phyloP scores from a whole-genome alignment of 768 basidiomycete species.

The Pulveroboletus sp. region DNA sequence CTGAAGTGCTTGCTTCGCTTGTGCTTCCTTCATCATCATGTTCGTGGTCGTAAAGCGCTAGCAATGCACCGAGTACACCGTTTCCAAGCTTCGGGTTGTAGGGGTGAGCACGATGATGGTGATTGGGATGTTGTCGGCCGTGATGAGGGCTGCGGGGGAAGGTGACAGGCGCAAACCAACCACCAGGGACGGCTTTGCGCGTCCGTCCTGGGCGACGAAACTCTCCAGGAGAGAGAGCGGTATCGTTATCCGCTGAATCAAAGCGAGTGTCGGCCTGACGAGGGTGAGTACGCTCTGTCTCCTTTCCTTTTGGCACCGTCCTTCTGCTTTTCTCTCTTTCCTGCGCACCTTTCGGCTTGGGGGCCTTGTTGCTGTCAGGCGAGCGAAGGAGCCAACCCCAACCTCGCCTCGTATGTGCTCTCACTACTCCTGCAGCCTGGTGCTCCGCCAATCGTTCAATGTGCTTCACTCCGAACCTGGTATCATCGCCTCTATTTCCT shows the following conservation, averaged over 20 bases:
- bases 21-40: conserved; percentile 27
- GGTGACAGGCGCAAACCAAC: conserved; percentile 13
- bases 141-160: conserved; percentile 2
- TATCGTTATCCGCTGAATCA: conserved; percentile 6
- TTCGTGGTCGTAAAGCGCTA: conserved; percentile 51
- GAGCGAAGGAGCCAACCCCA: conserved; percentile 17
- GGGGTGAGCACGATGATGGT: conserved; percentile 1
- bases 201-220: conserved; percentile 3
- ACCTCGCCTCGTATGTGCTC: conserved; percentile 38
- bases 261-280: conserved; percentile 6
- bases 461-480: conserved; percentile 11
- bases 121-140: conserved; percentile 2
- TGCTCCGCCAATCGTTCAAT: conserved; percentile 28
- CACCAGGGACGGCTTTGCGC: conserved; percentile 16
- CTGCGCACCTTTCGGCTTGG: neutral
- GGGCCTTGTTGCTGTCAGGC: neutral
- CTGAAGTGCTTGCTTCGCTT: conserved; percentile 21
- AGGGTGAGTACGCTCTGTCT: neutral
- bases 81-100: conserved; percentile 28
- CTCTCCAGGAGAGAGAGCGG: neutral
- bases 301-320: conserved; percentile 10
- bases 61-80: conserved; percentile 61
- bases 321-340: neutral
- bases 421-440: conserved; percentile 41
- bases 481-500: conserved; percentile 2